Evolutionary conservation across 2,329 filamentous ascomycete species (phyloP), one percentile per base, ranked within the genome.

Genomic region (Botrytis squamosa): DNA sequence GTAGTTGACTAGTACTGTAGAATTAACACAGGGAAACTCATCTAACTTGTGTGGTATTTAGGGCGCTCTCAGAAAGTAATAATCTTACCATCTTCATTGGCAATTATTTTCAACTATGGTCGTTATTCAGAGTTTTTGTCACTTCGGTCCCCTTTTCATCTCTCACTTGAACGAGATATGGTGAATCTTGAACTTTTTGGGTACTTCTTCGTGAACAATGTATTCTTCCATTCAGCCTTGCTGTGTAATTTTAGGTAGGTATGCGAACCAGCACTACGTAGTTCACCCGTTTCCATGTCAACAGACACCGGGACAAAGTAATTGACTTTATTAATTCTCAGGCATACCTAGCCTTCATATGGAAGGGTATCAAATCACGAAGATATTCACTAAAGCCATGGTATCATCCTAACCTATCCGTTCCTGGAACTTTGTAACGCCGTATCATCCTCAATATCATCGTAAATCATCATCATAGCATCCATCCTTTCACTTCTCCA

Each of bases 371-470:
- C 38, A 33, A 38, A 69, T 69, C 18, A 57, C 40, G 36, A 57
- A 69, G 33, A 18, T 22, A 57, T 42, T n/a, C 38, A 69, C 66
- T 57, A 57, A 33, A 69, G 36, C 66, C 38, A 69, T 69, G 66
- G 66, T 69, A 69, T 69, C 66, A 69, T 57, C 18, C 36, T 9
- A 25, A 42, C 49, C 49, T 16, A 16, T 59, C 49, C 49, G 16
- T 69, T 69, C 49, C 66, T 44, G 16, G 33, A 14, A 20, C 14
- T 14, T 7, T 12, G 40, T 4, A 44, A 69, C 66, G 66, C 66
- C 66, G 38, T 20, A 57, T 44, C 18, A 63, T 49, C 7, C 25
- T 64, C 22, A 62, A 16, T 18, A 36, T 22, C 14, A 49, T 49
- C 40, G 8, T 65, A 38, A 64, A 71, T 40, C 69, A 40, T 52